phyloP scores from a whole-genome alignment of 768 basidiomycete species.

The Macrocybe gigantea region DNA sequence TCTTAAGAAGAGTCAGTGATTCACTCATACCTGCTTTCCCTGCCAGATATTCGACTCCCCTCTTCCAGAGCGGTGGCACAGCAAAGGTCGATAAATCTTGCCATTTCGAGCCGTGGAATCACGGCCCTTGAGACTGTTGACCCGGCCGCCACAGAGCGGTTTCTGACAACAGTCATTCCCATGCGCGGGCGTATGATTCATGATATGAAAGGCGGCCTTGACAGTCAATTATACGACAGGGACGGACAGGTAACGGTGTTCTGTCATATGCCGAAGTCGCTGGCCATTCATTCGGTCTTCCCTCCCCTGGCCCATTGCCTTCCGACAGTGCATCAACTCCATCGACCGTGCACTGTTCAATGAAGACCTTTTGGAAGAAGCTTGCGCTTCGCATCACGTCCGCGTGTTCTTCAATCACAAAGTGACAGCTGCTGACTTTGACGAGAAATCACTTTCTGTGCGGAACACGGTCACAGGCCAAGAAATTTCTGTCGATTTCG shows the following conservation, averaged over 20 bases:
- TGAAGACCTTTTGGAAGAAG: constrained; percentile 75
- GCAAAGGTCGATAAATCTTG: constrained; percentile 93
- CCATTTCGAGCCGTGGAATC: constrained; percentile 91
- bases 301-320: constrained; percentile 17
- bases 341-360: constrained; percentile 88
- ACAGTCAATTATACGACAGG: constrained; percentile 86
- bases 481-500: constrained; percentile 49
- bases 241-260: constrained; percentile 64
- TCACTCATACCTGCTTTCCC: constrained; percentile 7
- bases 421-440: constrained; percentile 72
- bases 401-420: constrained; percentile 78
- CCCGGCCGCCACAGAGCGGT: constrained; percentile 57
- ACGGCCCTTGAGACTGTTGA: constrained; percentile 82
- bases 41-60: constrained; percentile 66
- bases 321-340: constrained; percentile 82
- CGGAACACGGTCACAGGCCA: constrained; percentile 36
- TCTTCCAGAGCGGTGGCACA: constrained; percentile 58
- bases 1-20: constrained; percentile 10
- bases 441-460: constrained; percentile 49
- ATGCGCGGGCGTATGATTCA: constrained; percentile 98
- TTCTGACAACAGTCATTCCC: constrained; percentile 79
- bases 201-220: constrained; percentile 57
- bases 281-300: constrained; percentile 5
- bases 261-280: constrained; percentile 8
- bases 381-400: constrained; percentile 56